A percentile compares a stretch with the other conserved stretches of the same genome.
These are phyloP conservation scores for Suillus subalutaceus DNA, from an alignment of 768 basidiomycete genomes.

Conservation along the genomic window DNA sequence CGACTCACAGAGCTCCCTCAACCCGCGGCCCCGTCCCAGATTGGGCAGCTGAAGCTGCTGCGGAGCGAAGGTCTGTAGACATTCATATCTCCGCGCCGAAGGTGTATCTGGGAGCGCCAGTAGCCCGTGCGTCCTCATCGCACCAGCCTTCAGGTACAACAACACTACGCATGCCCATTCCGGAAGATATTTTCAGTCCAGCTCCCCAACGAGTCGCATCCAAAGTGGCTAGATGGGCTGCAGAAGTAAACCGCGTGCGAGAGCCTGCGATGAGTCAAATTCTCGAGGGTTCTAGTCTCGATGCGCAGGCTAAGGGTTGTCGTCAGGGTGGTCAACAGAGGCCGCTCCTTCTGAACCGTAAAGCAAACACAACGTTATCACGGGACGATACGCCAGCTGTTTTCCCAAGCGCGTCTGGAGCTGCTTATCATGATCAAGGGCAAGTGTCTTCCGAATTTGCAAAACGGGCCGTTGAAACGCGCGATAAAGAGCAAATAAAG, in stretches of 20 bases:
- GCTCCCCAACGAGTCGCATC: not conserved
- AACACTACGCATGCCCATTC: not conserved
- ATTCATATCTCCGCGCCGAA: conserved; percentile 1
- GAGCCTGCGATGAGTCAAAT: not conserved
- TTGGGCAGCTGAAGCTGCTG: conserved; percentile 3
- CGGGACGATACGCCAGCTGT: not conserved
- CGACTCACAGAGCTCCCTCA: not conserved
- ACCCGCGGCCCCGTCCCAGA: not conserved
- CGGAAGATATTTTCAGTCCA: not conserved
- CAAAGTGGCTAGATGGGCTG: conserved; percentile 3
- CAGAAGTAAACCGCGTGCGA: conserved; percentile 1
- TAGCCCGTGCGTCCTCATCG: not conserved
- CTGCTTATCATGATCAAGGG: not conserved
- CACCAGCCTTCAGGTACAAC: not conserved
- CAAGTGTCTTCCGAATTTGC: not conserved
- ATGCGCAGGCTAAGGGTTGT: not conserved
- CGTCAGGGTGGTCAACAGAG: conserved; percentile 1
- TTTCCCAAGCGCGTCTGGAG: not conserved
- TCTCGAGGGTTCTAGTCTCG: conserved; percentile 5
- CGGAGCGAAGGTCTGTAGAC: not conserved
- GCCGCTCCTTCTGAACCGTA: conserved; percentile 3
- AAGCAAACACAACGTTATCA: not conserved
- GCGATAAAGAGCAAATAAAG: not conserved
- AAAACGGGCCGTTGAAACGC: conserved; percentile 2
- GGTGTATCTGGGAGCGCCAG: not conserved